Evolutionary conservation across 192 early-diverging fungal genomes (phyloP), one percentile per base, ranked within the genome.

Genomic region (Podila horticola): DNA sequence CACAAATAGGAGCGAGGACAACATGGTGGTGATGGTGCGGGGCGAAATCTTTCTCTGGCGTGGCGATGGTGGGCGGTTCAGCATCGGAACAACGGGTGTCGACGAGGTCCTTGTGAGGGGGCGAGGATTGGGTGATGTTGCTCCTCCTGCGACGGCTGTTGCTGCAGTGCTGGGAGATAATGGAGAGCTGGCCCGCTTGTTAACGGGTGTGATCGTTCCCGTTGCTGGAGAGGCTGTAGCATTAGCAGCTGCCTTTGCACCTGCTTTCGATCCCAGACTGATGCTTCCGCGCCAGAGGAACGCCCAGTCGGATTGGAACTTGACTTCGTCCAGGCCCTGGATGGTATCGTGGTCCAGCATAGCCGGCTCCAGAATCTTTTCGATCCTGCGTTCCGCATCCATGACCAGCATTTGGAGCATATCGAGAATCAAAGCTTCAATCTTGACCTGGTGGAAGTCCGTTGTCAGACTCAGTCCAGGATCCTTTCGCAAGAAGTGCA

Each of bases 401-500:
- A 84, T 82, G 6, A 93, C 84, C n/a, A 94, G 71, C 60, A 89
- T 79, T 29, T 87, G 84, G 62, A 92, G 90, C 49, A 90, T 90
- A 57, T 92, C 95, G 58, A 91, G 87, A 51, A 96, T 87, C 33
- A 96, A 88, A 68, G 97, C 96, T 8, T 93, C 88, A 62, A 99
- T 86, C n/a, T 86, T 84, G 1, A 92, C 84, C 77, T 99, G 96
- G 45, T 90, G 84, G 61, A 93, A 88, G 31, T 85, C 90, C 30
- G 94, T 92, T 4, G 90, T 84, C 24, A 88, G 79, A 22, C 91
- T 88, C 29, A 98, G 87, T 24, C 89, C 90, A 38, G 87, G 72
- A 82, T 99, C 97, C 65, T 93, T 92, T 79, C 96, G 96, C 49
- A 99, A 76, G 82, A 93, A 97, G 72, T 95, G 93, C 4, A 96